Conservation (phyloP, 2,329 filamentous ascomycete genomes). For the Monilinia vaccinii-corymbosi region DNA sequence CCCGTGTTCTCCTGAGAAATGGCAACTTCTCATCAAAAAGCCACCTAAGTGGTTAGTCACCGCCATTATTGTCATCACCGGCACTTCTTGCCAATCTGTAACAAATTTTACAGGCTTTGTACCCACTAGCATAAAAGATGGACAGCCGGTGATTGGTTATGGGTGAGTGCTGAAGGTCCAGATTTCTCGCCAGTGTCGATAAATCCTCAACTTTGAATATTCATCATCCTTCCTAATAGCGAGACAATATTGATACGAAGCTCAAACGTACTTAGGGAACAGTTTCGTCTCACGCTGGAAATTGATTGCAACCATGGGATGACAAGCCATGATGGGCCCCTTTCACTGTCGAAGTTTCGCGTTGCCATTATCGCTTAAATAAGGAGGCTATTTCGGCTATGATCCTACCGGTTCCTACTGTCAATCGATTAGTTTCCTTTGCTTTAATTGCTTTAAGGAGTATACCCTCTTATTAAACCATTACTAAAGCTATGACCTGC, state of each 20-base stretch:
- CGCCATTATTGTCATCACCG: background rate
- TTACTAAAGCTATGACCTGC: accelerated
- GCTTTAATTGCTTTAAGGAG: background rate
- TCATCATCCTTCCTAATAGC: too few species aligned
- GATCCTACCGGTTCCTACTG: background rate
- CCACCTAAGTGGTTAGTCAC: background rate
- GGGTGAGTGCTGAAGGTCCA: background rate
- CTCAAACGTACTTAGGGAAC: too few species aligned
- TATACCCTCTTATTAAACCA: background rate
- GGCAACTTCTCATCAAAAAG: background rate
- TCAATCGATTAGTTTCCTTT: background rate
- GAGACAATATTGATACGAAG: background rate
- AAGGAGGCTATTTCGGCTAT: background rate
- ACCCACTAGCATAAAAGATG: accelerated
- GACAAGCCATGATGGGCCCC: background rate
- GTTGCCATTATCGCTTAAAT: background rate
- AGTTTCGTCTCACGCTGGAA: background rate
- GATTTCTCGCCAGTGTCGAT: background rate
- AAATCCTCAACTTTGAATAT: background rate
- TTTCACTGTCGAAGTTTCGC: background rate
- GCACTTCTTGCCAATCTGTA: background rate
- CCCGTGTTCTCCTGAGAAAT: background rate
- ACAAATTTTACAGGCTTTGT: background rate
- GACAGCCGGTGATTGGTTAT: background rate
- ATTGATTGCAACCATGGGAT: background rate